Percentiles rank a stretch among this genome's conserved stretches.
phyloP scores from a whole-genome alignment of 148 eudicot species.

The Nepenthes mirabilis region DNA sequence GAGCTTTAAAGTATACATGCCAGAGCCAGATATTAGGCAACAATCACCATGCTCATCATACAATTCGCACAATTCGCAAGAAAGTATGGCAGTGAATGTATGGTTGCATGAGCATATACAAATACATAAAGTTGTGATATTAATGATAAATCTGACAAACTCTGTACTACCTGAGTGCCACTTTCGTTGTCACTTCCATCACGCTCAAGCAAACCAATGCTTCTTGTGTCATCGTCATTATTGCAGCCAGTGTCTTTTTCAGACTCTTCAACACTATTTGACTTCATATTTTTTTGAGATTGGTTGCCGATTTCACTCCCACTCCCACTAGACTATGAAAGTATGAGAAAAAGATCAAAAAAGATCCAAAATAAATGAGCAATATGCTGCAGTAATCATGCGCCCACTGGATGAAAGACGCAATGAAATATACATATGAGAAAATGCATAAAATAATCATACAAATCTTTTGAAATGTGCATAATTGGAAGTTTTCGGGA shows the following conservation, averaged over 20 bases:
- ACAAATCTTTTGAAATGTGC: no score
- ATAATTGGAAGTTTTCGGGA: no score
- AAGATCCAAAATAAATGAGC: background rate
- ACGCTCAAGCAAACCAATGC: slow-evolving; percentile 26
- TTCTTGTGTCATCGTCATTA: slow-evolving; percentile 37
- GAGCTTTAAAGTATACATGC: no score
- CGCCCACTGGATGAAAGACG: no score
- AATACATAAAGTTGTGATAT: no score
- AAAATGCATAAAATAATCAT: no score
- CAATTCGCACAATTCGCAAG: no score
- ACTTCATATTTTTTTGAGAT: slow-evolving; percentile 29
- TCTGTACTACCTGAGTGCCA: slow-evolving; percentile 52
- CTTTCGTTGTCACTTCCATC: slow-evolving; percentile 79
- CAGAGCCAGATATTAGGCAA: no score
- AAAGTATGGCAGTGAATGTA: no score
- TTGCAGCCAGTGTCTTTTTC: slow-evolving; percentile 35
- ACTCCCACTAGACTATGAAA: slow-evolving; percentile 44
- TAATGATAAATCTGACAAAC: background rate
- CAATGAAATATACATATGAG: no score
- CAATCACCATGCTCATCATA: no score
- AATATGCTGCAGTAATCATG: background rate
- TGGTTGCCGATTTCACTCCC: slow-evolving; percentile 56
- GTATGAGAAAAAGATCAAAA: slow-evolving; percentile 9
- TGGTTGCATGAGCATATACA: no score
- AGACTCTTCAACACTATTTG: slow-evolving; percentile 34